Evolutionary conservation across 2,329 filamentous ascomycete genomes (phyloP), one percentile per base, ranked within the genome.

Genomic region (Phaeosphaeriaceae sp.): DNA sequence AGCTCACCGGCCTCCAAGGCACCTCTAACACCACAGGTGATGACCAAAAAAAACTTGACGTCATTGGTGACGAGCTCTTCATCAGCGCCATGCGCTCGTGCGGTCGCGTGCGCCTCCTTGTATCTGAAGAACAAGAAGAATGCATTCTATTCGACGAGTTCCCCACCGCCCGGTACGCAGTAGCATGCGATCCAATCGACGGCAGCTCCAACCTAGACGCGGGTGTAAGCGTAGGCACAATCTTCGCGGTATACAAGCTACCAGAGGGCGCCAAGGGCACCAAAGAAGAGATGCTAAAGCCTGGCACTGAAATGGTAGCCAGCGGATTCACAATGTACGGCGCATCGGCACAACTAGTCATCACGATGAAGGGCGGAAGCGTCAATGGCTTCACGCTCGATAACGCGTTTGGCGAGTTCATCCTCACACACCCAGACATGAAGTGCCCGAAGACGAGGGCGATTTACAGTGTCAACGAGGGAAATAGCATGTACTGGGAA

Each of bases 271-370:
- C 88, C 12, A 81, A 78, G 51, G 89, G 89, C 58, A 87, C 83
- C 51, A 87, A 89, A 64, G 91, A 95, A 68, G 92, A 97, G 73
- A 84, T 99, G 53, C 83, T 97, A 52, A 87, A 87, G 75, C 89
- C 94, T 1, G 94, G 94, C 48, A 93, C 89, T 1, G 92, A 97
- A 76, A 85, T 97, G 60, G 84, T 97, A 16, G 93, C 94, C 29
- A 87, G 90, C 17, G 94, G 94, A n/a, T 99, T 99, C 83, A 99
- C 94, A 76, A 99, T 99, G 94, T 99, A 99, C 78, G 94, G 94
- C 70, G 94, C 94, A 63, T 97, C 92, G 3, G 87, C 94, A 3
- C 93, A 97, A 79, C 83, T 99, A 37, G 94, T 99, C 67, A 89
- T 99, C 71, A 99, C 94, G 63, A 97, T 97, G 92, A 90, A 88